phyloP scores from a whole-genome alignment of 306 rosid species.

The Ceratonia siliqua region DNA sequence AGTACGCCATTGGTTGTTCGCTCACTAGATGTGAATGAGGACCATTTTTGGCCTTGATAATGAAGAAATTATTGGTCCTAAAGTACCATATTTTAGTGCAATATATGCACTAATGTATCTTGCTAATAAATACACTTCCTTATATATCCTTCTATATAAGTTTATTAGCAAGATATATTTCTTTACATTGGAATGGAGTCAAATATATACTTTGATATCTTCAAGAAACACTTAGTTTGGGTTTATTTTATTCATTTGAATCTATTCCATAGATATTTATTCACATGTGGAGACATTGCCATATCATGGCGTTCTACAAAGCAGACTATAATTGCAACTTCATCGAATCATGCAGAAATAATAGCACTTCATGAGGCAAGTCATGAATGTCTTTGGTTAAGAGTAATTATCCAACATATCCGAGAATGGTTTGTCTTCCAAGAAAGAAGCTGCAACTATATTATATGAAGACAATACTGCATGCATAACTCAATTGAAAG shows the following conservation, averaged over 20 bases:
- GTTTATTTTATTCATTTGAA: neutral
- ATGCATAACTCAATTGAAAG: conserved; percentile 10
- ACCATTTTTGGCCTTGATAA: neutral
- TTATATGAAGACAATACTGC: neutral
- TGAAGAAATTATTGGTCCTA: neutral
- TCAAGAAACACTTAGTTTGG: neutral
- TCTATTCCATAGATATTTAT: neutral
- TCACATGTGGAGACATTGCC: neutral
- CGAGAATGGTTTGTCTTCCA: neutral
- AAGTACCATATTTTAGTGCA: conserved; percentile 16
- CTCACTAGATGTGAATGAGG: neutral
- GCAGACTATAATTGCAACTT: neutral
- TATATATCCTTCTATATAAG: neutral
- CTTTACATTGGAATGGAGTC: neutral
- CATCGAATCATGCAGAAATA: conserved; percentile 1
- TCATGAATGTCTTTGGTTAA: neutral
- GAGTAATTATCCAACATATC: neutral
- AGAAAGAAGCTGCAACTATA: neutral
- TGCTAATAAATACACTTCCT: neutral
- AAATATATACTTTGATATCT: neutral
- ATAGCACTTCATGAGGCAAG: neutral
- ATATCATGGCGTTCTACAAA: neutral
- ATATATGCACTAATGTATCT: neutral
- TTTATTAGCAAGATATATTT: conserved; percentile 4
- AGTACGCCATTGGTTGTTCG: neutral